Evolutionary conservation across 495 filamentous ascomycete genomes (phyloP).

Genomic region (Pyrenula massariospora): DNA sequence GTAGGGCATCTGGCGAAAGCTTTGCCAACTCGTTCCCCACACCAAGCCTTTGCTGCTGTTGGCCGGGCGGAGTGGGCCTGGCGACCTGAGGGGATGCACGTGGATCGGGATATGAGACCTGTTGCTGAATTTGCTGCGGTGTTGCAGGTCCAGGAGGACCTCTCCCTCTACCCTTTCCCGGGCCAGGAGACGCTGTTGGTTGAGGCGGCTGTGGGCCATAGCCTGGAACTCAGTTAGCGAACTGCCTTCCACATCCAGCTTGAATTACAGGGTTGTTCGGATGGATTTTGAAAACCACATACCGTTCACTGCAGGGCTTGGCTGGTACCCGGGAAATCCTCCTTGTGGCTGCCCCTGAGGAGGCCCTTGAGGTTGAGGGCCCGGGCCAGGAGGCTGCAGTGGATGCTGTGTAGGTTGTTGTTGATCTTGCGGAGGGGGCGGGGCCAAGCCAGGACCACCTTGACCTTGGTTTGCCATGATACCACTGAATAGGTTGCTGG

Average conservation of each 20-base stretch:
- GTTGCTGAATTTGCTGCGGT: slow-evolving; percentile 72
- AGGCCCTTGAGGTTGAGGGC: slow-evolving; percentile 44
- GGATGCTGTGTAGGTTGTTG: slow-evolving; percentile 40
- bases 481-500: slow-evolving; percentile 82
- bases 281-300: slow-evolving; percentile 21
- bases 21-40: slow-evolving; percentile 76
- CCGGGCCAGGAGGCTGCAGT: slow-evolving; percentile 48
- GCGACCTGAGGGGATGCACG: slow-evolving; percentile 76
- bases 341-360: slow-evolving; percentile 48
- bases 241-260: no score
- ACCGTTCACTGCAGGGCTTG: slow-evolving; percentile 55
- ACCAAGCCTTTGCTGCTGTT: slow-evolving; percentile 40
- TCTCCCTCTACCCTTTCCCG: slow-evolving; percentile 49
- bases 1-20: slow-evolving; percentile 73
- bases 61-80: slow-evolving; percentile 64
- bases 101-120: slow-evolving; percentile 67
- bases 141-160: slow-evolving; percentile 66
- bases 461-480: slow-evolving; percentile 88
- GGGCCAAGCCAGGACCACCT: slow-evolving; percentile 79
- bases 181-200: slow-evolving; percentile 77
- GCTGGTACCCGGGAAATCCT: slow-evolving; percentile 48
- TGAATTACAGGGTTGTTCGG: no score
- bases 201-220: slow-evolving; percentile 65
- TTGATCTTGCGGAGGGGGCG: slow-evolving; percentile 59
- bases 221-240: slow-evolving; percentile 22